Evolutionary conservation across 2,329 filamentous ascomycete species (phyloP), one percentile per base, ranked within the genome.

Genomic region (Sclerotinia spermophila): DNA sequence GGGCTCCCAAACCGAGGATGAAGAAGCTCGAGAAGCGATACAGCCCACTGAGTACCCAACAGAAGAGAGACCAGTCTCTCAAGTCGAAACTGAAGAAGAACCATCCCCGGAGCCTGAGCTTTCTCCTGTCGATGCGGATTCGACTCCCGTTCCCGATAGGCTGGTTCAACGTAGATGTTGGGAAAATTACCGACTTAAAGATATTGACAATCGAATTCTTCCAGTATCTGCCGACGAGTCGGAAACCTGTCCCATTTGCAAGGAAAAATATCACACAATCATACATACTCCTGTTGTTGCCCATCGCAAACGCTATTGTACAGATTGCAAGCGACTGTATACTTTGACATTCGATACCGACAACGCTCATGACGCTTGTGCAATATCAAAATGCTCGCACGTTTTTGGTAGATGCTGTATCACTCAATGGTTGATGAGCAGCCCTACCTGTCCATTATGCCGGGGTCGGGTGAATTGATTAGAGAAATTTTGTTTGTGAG

Each of bases 351-450:
- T 33, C 3, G 5, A 42, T 10, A 51, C n/a, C 6, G 8, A 6
- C 24, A 19, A 65, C 19, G 24, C 35, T 38, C 45, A 65, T 8
- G n/a, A 30, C 17, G 33, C 62, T 27, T 53, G 45, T 24, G 4
- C 10, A 30, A 40, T 65, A n/a, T 45, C 33, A 21, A 11, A 15
- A 21, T 65, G 62, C 45, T 21, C n/a, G 15, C 45, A 65, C 27
- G 15, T 65, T 19, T 53, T 53, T 40, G 33, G 62, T n/a, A 53
- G 45, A 65, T 19, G 45, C 45, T 65, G 45, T 40, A 65, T 65
- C 17, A 53, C 35, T 30, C n/a, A 30, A 10, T 65, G 62, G 45
- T 40, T 65, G 17, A 53, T 15, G n/a, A 3, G 40, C 13, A 15
- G 40, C 1, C 7, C 38, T 30, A 65, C 62, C 15, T 65, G 45